Conservation (phyloP, 2,329 filamentous ascomycete genomes). For the Cordyceps pruinosa region DNA sequence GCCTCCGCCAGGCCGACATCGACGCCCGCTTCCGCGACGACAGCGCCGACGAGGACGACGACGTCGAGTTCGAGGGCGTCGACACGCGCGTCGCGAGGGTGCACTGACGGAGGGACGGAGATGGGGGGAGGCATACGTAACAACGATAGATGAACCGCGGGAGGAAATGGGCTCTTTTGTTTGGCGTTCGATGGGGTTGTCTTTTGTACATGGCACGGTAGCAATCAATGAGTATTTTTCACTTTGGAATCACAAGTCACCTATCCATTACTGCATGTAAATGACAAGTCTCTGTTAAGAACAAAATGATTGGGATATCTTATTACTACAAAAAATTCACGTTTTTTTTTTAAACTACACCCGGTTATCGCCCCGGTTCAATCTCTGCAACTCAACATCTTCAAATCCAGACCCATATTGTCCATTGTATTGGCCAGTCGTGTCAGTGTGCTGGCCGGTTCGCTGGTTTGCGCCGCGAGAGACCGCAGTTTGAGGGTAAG, state of each 20-base stretch:
- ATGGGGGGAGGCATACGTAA: no score
- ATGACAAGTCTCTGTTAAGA: neutral
- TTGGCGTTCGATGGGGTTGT: conserved; percentile 9
- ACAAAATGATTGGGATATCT: neutral
- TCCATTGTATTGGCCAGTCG: neutral
- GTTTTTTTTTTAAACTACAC: neutral
- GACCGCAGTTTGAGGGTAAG: conserved; percentile 2
- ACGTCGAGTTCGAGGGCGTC: conserved; percentile 35
- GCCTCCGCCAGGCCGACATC: conserved; percentile 63
- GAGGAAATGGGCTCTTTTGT: neutral
- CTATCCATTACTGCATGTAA: neutral
- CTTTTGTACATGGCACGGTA: conserved; percentile 6
- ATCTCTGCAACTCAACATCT: conserved; percentile 26
- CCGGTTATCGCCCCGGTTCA: conserved; percentile 13
- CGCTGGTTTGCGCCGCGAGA: conserved; percentile 15
- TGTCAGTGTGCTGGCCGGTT: neutral
- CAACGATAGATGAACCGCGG: neutral
- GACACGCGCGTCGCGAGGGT: conserved; percentile 17
- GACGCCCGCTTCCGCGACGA: conserved; percentile 75
- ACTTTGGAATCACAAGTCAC: neutral
- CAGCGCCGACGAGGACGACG: conserved; percentile 53
- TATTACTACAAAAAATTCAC: neutral
- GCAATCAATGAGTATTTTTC: conserved; percentile 5
- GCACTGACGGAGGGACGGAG: no score
- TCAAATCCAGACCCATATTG: conserved; percentile 14